Percentiles rank a stretch among this genome's conserved stretches.
phyloP scores from a whole-genome alignment of 2,329 filamentous ascomycete species.

The Botrytis medusae region DNA sequence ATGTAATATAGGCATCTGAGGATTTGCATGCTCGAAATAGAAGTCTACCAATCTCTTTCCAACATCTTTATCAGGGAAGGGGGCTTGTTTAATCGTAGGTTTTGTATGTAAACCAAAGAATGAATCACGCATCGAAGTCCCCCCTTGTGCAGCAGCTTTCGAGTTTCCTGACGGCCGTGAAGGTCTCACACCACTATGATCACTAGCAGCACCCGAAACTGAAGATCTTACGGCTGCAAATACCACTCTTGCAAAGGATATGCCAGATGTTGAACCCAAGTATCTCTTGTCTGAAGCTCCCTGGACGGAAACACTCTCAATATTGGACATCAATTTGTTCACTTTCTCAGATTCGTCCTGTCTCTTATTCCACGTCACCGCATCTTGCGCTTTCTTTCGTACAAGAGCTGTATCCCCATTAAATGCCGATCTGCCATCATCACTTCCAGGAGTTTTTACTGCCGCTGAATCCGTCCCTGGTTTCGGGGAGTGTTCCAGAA shows the following conservation, averaged over 20 bases:
- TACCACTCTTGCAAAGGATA: conserved; percentile 91
- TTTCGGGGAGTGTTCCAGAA: conserved; percentile 63
- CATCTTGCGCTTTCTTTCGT: conserved; percentile 33
- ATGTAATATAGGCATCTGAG: conserved; percentile 91
- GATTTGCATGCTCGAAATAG: conserved; percentile 96
- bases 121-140: conserved; percentile 87
- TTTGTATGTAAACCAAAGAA: conserved; percentile 96
- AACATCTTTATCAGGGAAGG: conserved; percentile 77
- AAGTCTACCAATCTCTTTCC: conserved; percentile 72
- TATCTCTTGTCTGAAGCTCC: conserved; percentile 77
- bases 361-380: conserved; percentile 42
- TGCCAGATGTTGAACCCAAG: conserved; percentile 81
- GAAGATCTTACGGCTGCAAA: conserved; percentile 86
- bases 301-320: conserved; percentile 75
- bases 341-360: conserved; percentile 61
- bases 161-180: conserved; percentile 53
- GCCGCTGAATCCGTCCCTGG: conserved; percentile 36
- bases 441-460: conserved; percentile 35
- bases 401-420: conserved; percentile 27
- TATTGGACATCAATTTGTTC: conserved; percentile 66
- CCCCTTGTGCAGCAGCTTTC: conserved; percentile 46
- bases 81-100: conserved; percentile 79
- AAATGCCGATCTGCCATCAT: conserved; percentile 32
- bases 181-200: conserved; percentile 61
- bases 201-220: conserved; percentile 62